These are phyloP conservation scores for Blastobotrys peoriensis DNA, from an alignment of 805 yeast species.

Conservation along the genomic window DNA sequence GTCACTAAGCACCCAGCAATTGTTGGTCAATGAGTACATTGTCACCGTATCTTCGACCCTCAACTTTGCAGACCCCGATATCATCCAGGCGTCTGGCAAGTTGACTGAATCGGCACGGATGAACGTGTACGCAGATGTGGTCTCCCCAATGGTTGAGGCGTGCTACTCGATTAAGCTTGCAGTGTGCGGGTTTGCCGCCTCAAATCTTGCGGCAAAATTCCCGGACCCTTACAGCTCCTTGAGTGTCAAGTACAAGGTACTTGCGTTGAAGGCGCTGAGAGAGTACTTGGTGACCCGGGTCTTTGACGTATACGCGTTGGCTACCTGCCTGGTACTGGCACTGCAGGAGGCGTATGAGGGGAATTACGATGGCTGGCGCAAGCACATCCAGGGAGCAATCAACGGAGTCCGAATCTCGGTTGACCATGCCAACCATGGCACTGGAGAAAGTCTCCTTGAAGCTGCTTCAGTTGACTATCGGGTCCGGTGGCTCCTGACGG, in stretches of 20 bases:
- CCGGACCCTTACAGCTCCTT: slow-evolving; percentile 7
- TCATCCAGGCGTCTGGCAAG: neutral
- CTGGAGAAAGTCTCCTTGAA: neutral
- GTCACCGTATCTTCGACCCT: neutral
- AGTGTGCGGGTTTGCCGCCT: slow-evolving; percentile 16
- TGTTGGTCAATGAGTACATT: neutral
- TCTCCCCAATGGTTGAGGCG: slow-evolving; percentile 6
- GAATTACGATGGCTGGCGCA: slow-evolving; percentile 13
- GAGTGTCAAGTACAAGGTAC: slow-evolving; percentile 11
- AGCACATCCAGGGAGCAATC: slow-evolving; percentile 16
- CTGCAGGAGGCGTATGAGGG: slow-evolving; percentile 12
- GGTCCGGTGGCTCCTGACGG: slow-evolving; percentile 4
- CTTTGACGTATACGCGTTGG: slow-evolving; percentile 10
- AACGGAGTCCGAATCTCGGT: too few species aligned
- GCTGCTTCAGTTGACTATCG: neutral
- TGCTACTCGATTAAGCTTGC: slow-evolving; percentile 12
- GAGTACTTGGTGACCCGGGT: neutral
- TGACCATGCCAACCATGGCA: neutral
- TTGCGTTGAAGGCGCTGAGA: slow-evolving; percentile 11
- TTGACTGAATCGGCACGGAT: neutral
- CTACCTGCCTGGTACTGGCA: slow-evolving; percentile 14
- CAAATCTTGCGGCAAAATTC: slow-evolving; percentile 6
- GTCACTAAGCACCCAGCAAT: neutral
- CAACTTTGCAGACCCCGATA: neutral
- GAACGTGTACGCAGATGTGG: slow-evolving; percentile 12